A percentile compares a stretch with the other conserved stretches of the same genome.
These are phyloP conservation scores for Didymella pomorum DNA, from an alignment of 2,329 filamentous ascomycete genomes.

Conservation along the genomic window DNA sequence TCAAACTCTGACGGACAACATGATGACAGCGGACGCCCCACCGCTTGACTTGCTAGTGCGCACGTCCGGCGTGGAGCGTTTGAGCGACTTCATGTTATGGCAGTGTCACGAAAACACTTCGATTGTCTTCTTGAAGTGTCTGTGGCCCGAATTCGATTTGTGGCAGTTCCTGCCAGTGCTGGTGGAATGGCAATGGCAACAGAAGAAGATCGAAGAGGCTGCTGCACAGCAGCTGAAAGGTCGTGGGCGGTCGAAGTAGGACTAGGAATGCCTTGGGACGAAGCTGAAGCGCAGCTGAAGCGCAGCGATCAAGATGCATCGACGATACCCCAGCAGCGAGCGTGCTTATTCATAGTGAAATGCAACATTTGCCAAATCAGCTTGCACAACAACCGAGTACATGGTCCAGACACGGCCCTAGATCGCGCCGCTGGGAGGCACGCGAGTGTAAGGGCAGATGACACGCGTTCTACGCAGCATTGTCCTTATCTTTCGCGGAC, in stretches of 20 bases:
- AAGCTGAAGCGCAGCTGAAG: constrained; percentile 10
- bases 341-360: constrained; percentile 31
- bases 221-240: constrained; percentile 47
- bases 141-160: constrained; percentile 96
- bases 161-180: constrained; percentile 93
- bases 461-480: constrained; percentile 10
- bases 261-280: constrained; percentile 20
- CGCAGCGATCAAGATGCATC: constrained; percentile 24
- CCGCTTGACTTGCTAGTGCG: constrained; percentile 90
- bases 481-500: constrained; percentile 16
- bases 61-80: constrained; percentile 88
- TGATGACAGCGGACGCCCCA: constrained; percentile 85
- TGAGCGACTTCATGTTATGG: constrained; percentile 99
- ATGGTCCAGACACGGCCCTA: background rate
- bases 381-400: constrained; percentile 12
- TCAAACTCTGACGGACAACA: constrained; percentile 81
- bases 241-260: constrained; percentile 39
- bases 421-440: constrained; percentile 2
- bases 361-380: constrained; percentile 24
- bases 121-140: constrained; percentile 87
- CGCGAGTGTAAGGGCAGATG: constrained; percentile 5
- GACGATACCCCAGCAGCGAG: constrained; percentile 38
- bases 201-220: constrained; percentile 53
- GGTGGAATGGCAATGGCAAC: constrained; percentile 82
- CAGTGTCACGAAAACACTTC: constrained; percentile 93